Evolutionary conservation across 345 rosid genomes (phyloP), one percentile per base, ranked within the genome.

Genomic region (Bruguiera sexangula): DNA sequence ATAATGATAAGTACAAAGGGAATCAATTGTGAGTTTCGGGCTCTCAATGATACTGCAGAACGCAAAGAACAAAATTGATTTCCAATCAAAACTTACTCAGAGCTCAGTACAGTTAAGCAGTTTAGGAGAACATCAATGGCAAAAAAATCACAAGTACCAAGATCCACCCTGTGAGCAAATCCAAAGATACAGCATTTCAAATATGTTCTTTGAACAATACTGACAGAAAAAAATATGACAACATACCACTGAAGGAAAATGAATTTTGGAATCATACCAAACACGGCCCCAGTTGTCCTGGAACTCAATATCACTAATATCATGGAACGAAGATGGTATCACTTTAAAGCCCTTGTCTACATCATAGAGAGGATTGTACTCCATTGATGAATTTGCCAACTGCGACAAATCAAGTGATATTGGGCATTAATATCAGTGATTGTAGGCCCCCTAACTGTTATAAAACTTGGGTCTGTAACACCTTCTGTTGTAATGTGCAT

Each of bases 241-340:
- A 4, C 48, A 29, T 0, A n/a, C 18, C 5, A 43, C 1, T 3
- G 18, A 18, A 36, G 1, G 34, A 64, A 34, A 63, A 16, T 29
- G 39, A 29, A 19, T 50, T n/a, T 26, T 57, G 11, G 60, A 75
- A 29, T 43, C 48, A 34, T 84, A 94, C 98, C 98, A 89, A 62
- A 93, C 80, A 67, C 97, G 93, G 67, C 96, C 97, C 95, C 97
- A 94, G 19, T 83, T 89, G 78, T 94, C 98, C 72, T 89, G 98
- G 75, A 94, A 94, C 82, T 94, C 98, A 13, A 94, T 85, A n/a
- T 91, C 95, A 48, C 96, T 76, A 56, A 94, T 88, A 75, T 94
- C 97, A 76, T 94, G 98, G 78, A 91, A 91, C 6, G 97, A 89
- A 60, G 98, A 91, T 66, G 95, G 91, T 91, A 91, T 81, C 77